These are phyloP conservation scores for Articulospora tetracladia DNA, from an alignment of 495 filamentous ascomycete genomes.

Conservation along the genomic window DNA sequence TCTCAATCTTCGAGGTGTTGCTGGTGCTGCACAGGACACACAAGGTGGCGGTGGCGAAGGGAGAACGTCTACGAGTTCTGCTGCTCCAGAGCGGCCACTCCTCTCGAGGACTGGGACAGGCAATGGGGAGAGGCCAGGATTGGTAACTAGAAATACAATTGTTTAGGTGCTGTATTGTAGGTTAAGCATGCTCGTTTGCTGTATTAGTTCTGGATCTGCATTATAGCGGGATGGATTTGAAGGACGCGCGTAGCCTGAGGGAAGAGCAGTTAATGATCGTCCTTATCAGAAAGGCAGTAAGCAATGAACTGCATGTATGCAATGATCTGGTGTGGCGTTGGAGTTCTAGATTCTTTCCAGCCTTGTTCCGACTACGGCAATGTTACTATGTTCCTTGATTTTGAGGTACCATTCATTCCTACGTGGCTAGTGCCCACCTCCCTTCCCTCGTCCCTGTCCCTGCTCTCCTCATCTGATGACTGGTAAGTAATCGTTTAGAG, in stretches of 20 bases:
- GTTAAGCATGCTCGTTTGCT: background rate
- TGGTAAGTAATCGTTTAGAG: background rate
- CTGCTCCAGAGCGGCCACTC: background rate
- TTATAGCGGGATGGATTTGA: background rate
- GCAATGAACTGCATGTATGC: background rate
- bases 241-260: background rate
- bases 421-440: background rate
- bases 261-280: background rate
- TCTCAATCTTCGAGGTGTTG: constrained; percentile 44
- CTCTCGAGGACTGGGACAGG: constrained; percentile 13
- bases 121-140: constrained; percentile 6
- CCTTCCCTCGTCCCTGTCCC: too few species aligned
- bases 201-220: constrained; percentile 1
- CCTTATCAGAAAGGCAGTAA: background rate
- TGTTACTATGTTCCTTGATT: background rate
- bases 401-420: background rate
- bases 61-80: background rate
- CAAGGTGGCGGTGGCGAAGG: background rate
- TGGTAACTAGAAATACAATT: constrained; percentile 6
- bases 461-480: too few species aligned
- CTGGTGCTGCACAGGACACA: background rate
- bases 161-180: background rate
- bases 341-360: background rate
- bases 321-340: background rate
- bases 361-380: background rate